Evolutionary conservation across 371 early-diverging fungal species (phyloP), one percentile per base, ranked within the genome.

Genomic region (Chytridium lagenaria): DNA sequence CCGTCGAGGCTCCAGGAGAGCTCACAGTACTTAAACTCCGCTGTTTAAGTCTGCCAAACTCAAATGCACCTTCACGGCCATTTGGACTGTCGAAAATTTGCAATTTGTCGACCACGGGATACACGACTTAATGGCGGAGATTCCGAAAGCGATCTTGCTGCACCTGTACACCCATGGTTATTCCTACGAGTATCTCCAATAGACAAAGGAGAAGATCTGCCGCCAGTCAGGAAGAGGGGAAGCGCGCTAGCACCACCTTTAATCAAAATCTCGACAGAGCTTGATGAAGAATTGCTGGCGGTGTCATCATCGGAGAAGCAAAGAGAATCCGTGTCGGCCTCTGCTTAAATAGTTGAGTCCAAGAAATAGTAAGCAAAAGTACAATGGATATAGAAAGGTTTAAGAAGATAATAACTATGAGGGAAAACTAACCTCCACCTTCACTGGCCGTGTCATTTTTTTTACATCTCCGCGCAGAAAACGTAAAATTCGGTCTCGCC

Each of bases 211-310:
- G 7, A 23, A 16, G 61, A 34, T 33, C 34, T 61, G 7, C 61
- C 61, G 26, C 7, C 36, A 33, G 61, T 61, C 15, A 61, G 61
- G 61, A 61, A 61, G n/a, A 61, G 26, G 37, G 61, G 61, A 36
- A 61, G 61, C 34, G 61, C 61, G 36, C 61, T 61, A 34, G 61
- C 61, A 33, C 61, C 61, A 7, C 61, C 61, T 61, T 61, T 31
- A 26, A 61, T 61, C 10, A 61, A 36, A 36, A 61, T 61, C 23
- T 61, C 61, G 37, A 61, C 61, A 10, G 61, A 61, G 31, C 36
- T 23, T 12, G 61, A 61, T 7, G 61, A 61, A 12, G 61, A 15
- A 3, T 3, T 34, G 36, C 61, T 61, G 31, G 61, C 61, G 10
- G 36, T 61, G 23, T 61, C 61, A 36, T 61, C 61, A 36, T 61